Evolutionary conservation across 768 basidiomycete species (phyloP).

Genomic region (Leccinum broughii): DNA sequence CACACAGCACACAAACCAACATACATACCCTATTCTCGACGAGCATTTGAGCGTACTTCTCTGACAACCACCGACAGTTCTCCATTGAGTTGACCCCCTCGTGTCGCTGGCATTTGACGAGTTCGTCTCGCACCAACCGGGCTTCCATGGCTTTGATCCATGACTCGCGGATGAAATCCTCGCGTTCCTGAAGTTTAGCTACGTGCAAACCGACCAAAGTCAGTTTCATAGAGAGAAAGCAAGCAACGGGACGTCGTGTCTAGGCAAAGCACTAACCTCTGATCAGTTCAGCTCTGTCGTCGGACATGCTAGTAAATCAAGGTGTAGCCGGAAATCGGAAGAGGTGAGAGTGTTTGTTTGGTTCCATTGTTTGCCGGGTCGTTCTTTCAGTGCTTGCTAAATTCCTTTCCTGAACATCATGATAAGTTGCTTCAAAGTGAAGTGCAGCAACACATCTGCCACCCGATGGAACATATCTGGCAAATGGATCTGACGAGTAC

Average conservation of each 20-base stretch:
- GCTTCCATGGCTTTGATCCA: conserved; percentile 96
- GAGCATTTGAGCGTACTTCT: conserved; percentile 80
- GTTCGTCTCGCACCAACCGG: conserved; percentile 82
- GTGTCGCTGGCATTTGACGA: conserved; percentile 83
- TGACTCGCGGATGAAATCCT: conserved; percentile 80
- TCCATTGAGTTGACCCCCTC: conserved; percentile 94
- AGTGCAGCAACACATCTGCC: neutral
- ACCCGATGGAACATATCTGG: neutral
- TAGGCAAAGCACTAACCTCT: conserved; percentile 24
- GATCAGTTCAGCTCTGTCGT: conserved; percentile 36
- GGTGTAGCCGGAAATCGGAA: conserved; percentile 4
- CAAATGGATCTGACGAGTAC: neutral
- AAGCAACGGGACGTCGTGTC: neutral
- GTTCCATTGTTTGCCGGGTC: conserved; percentile 3
- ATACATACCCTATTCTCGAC: conserved; percentile 73
- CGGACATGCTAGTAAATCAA: conserved; percentile 27
- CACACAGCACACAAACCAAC: conserved; percentile 24
- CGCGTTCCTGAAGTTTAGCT: conserved; percentile 71
- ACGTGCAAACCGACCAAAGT: neutral
- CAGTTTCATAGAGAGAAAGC: neutral
- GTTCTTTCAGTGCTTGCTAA: too few relatives aligned
- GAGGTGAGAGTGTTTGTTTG: conserved; percentile 8
- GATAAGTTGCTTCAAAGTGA: too few relatives aligned
- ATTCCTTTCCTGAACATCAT: too few relatives aligned
- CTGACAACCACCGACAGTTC: conserved; percentile 82